These are phyloP conservation scores for Cutaneotrichosporon sp. DNA, from an alignment of 1,284 basidiomycete species.

Conservation along the genomic window DNA sequence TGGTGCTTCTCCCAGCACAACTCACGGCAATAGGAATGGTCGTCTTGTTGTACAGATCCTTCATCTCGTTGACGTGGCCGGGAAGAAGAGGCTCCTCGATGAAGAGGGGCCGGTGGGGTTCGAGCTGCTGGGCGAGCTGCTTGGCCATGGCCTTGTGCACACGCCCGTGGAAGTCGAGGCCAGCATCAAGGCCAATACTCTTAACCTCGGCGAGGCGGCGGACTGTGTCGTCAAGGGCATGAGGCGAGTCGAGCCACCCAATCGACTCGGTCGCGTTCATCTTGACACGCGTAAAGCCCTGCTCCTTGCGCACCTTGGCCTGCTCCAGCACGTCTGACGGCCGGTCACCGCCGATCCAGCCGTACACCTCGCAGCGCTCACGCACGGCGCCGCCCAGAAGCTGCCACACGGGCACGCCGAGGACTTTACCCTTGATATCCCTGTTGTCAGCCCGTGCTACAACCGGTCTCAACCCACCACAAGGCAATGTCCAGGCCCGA, in stretches of 20 bases:
- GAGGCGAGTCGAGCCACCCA: constrained; percentile 53
- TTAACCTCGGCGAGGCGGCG: constrained; percentile 61
- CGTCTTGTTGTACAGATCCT: constrained; percentile 50
- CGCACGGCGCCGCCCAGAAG: constrained; percentile 66
- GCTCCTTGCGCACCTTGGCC: constrained; percentile 58
- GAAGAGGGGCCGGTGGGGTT: constrained; percentile 63
- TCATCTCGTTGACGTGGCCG: constrained; percentile 49
- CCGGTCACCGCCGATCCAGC: constrained; percentile 56
- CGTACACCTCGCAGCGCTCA: constrained; percentile 45
- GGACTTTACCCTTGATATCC: constrained; percentile 75
- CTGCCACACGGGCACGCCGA: constrained; percentile 69
- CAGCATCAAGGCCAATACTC: constrained; percentile 61
- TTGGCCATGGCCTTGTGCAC: constrained; percentile 73
- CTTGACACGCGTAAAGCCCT: constrained; percentile 67
- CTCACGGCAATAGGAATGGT: constrained; percentile 51
- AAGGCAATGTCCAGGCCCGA: constrained; percentile 56
- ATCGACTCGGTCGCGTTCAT: constrained; percentile 57
- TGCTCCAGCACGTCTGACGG: constrained; percentile 60
- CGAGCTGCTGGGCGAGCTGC: constrained; percentile 63
- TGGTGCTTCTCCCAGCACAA: too few relatives aligned
- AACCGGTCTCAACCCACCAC: constrained; percentile 33
- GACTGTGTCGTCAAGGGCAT: constrained; percentile 57
- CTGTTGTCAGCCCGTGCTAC: constrained; percentile 17
- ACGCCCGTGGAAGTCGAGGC: constrained; percentile 52
- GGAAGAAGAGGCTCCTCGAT: constrained; percentile 69